Conservation (phyloP, 345 rosid genomes). For the Aethionema arabicum region DNA sequence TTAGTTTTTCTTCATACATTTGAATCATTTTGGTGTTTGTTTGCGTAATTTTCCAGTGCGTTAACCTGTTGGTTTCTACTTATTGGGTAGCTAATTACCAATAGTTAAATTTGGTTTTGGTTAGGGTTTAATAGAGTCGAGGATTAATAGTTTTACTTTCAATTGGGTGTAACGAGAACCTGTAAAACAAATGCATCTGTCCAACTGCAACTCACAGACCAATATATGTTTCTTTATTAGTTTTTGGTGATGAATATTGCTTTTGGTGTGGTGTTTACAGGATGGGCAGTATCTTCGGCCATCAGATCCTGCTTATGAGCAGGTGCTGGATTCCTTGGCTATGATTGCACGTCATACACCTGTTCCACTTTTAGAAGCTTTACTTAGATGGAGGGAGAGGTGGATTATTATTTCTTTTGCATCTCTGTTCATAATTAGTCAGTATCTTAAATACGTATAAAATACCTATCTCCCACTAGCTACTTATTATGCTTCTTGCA, state of each 20-base stretch:
- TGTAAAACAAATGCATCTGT: constrained; percentile 16
- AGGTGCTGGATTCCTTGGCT: constrained; percentile 95
- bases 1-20: constrained; percentile 21
- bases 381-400: constrained; percentile 94
- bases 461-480: not conserved
- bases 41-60: not conserved
- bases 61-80: not conserved
- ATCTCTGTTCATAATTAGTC: constrained; percentile 8
- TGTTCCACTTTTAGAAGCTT: constrained; percentile 94
- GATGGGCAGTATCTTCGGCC: constrained; percentile 99
- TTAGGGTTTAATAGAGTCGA: constrained; percentile 16
- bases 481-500: constrained; percentile 11
- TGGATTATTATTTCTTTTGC: constrained; percentile 26
- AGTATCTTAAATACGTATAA: constrained; percentile 6
- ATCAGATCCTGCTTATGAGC: constrained; percentile 96
- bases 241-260: constrained; percentile 25
- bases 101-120: constrained; percentile 5
- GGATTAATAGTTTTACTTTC: not conserved
- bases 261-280: constrained; percentile 43
- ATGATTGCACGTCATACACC: constrained; percentile 98
- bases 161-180: constrained; percentile 2
- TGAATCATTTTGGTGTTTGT: constrained; percentile 10
- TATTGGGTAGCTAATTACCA: constrained; percentile 17
- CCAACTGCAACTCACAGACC: not conserved
- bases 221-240: not conserved